Conservation (phyloP, 257 asterid genomes). For the Vinca minor region DNA sequence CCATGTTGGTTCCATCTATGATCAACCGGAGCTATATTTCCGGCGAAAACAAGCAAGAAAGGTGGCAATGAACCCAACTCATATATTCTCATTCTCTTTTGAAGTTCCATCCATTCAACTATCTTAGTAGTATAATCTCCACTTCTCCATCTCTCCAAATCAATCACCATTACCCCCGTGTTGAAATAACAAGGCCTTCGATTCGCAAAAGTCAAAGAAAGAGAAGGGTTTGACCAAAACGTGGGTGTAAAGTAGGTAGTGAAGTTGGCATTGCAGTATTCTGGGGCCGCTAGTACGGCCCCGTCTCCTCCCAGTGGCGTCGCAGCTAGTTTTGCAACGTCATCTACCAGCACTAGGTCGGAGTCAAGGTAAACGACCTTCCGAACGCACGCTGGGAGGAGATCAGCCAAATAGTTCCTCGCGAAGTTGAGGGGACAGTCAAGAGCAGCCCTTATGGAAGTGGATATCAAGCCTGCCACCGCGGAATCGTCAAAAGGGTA, state of each 20-base stretch:
- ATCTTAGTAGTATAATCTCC: conserved; percentile 63
- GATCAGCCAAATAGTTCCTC: conserved; percentile 75
- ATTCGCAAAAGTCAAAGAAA: conserved; percentile 59
- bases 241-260: conserved; percentile 85
- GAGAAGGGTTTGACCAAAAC: conserved; percentile 86
- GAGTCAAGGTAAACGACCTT: conserved; percentile 78
- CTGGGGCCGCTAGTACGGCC: conserved; percentile 82
- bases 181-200: conserved; percentile 77
- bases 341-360: conserved; percentile 81
- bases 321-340: conserved; percentile 61
- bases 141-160: conserved; percentile 58
- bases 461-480: conserved; percentile 67
- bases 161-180: conserved; percentile 93
- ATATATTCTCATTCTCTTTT: conserved; percentile 84
- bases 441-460: conserved; percentile 81
- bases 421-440: conserved; percentile 95
- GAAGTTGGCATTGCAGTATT: conserved; percentile 90
- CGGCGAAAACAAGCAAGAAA: conserved; percentile 77
- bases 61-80: conserved; percentile 93
- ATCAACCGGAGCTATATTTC: conserved; percentile 79
- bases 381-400: conserved; percentile 49
- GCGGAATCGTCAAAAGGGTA: conserved; percentile 58
- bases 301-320: conserved; percentile 40
- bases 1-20: conserved; percentile 98
- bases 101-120: conserved; percentile 95